Conservation (phyloP, 2,329 filamentous ascomycete genomes). For the Neofusicoccum ribis region DNA sequence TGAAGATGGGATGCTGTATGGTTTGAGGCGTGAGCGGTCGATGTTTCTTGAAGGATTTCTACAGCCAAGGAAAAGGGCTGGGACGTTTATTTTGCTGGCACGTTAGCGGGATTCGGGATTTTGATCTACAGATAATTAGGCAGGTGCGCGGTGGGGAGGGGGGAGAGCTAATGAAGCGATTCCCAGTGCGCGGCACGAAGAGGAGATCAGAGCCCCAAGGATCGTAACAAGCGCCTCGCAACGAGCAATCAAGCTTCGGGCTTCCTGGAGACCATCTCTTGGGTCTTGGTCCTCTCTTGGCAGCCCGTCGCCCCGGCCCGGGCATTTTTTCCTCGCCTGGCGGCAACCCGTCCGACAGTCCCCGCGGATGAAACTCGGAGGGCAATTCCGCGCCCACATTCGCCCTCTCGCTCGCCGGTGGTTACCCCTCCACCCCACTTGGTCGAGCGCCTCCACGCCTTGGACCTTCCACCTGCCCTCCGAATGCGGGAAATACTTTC, state of each 20-base stretch:
- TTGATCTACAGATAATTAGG: not conserved
- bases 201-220: not conserved
- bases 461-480: constrained; percentile 2
- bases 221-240: not conserved
- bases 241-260: constrained; percentile 5
- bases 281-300: not conserved
- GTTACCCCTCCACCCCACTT: not conserved
- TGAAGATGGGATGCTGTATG: constrained; percentile 8
- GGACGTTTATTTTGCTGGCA: not conserved
- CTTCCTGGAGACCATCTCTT: not conserved
- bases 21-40: not conserved
- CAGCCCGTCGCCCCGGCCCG: not conserved
- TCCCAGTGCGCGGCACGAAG: not conserved
- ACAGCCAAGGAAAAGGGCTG: not conserved
- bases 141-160: not conserved
- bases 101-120: constrained; percentile 4
- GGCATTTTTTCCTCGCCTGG: not conserved
- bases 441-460: constrained; percentile 4
- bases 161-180: constrained; percentile 1
- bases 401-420: too few species aligned
- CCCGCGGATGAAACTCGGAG: not conserved
- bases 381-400: too few species aligned
- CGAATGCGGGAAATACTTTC: not conserved
- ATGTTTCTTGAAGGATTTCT: not conserved
- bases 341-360: not conserved